A percentile compares a stretch with the other conserved stretches of the same genome.
Evolutionary conservation across 1,284 basidiomycete species (phyloP).

Genomic region (Cryptococcus floricola): DNA sequence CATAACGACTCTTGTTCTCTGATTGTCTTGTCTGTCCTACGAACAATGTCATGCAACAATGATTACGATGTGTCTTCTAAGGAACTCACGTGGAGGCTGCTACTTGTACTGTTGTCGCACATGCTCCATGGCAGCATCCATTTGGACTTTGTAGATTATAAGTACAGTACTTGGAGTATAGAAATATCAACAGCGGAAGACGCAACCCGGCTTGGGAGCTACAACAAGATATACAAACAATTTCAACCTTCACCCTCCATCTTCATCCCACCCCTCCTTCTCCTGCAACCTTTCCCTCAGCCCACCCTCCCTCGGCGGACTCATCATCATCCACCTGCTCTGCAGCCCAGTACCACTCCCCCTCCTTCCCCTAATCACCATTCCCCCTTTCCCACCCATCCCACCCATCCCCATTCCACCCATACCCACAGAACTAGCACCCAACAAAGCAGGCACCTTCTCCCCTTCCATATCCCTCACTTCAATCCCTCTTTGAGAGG

Average conservation of each 20-base stretch:
- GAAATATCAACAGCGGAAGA: too few relatives aligned
- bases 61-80: too few relatives aligned
- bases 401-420: slow-evolving; percentile 2
- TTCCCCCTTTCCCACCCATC: background rate
- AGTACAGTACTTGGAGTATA: too few relatives aligned
- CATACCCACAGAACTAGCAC: background rate
- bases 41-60: too few relatives aligned
- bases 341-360: background rate
- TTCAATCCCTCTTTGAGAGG: slow-evolving; percentile 17
- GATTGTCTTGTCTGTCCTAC: too few relatives aligned
- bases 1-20: too few relatives aligned
- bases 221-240: background rate
- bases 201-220: too few relatives aligned
- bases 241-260: background rate
- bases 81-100: too few relatives aligned
- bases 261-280: background rate
- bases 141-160: too few relatives aligned
- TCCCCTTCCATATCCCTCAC: slow-evolving; percentile 41
- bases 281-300: background rate
- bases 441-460: slow-evolving; percentile 8
- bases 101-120: too few relatives aligned
- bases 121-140: too few relatives aligned
- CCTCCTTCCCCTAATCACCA: background rate
- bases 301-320: background rate
- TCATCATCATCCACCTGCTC: background rate